Percentiles rank a stretch among this genome's conserved stretches.
Evolutionary conservation across 139 green algal genomes (phyloP).

Genomic region (Zygnema cylindricum): DNA sequence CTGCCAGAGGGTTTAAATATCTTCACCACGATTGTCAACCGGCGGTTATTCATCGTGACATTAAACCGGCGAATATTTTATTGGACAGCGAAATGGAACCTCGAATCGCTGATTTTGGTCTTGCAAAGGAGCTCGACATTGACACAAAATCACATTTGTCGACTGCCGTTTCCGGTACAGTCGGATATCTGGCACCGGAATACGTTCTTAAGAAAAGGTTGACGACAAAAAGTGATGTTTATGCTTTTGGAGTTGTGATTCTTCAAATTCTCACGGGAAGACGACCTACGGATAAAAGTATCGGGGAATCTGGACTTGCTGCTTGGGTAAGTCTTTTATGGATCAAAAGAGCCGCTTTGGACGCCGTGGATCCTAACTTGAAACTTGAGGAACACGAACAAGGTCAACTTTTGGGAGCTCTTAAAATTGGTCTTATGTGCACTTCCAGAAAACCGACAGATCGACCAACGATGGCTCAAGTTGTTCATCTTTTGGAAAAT

Average conservation of each 20-base stretch:
- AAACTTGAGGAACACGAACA: slow-evolving; percentile 2
- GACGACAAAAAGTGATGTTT: slow-evolving; percentile 25
- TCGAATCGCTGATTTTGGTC: slow-evolving; percentile 38
- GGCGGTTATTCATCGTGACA: slow-evolving; percentile 28
- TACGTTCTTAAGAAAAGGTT: background rate
- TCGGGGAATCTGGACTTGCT: slow-evolving; percentile 1
- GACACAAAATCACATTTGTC: slow-evolving; percentile 17
- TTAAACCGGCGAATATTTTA: slow-evolving; percentile 41
- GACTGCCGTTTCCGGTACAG: slow-evolving; percentile 1
- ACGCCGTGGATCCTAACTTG: slow-evolving; percentile 1
- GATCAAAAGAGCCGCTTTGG: background rate
- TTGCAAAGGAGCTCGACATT: slow-evolving; percentile 19
- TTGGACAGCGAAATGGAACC: background rate
- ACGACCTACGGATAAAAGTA: background rate
- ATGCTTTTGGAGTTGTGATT: slow-evolving; percentile 33
- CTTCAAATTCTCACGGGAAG: slow-evolving; percentile 32
- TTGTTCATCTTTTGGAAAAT: slow-evolving; percentile 36
- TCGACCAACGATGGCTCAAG: slow-evolving; percentile 34
- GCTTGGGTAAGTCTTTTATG: slow-evolving; percentile 8
- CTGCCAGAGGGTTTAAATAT: slow-evolving; percentile 33
- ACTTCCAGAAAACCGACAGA: slow-evolving; percentile 17
- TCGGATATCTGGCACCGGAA: slow-evolving; percentile 40
- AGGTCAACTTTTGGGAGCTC: slow-evolving; percentile 6
- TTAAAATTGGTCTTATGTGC: slow-evolving; percentile 26
- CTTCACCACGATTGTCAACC: slow-evolving; percentile 30